Evolutionary conservation across 192 early-diverging fungal species (phyloP).

Genomic region (Helicostylum pulchrum): DNA sequence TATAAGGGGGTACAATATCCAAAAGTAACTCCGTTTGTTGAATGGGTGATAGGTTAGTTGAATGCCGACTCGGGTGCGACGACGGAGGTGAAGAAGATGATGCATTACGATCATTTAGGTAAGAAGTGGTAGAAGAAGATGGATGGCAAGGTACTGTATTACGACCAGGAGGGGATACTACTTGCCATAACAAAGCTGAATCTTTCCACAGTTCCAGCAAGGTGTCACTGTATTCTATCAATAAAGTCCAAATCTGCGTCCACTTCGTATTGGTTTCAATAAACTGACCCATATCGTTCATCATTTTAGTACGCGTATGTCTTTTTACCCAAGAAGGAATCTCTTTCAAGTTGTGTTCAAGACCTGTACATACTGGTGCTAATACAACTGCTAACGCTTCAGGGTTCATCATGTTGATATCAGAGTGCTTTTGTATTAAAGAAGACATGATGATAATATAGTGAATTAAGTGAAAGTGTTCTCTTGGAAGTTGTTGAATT

Average conservation of each 20-base stretch:
- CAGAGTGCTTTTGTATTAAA: conserved; percentile 19
- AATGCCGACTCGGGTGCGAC: conserved; percentile 18
- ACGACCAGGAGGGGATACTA: background rate
- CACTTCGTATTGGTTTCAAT: conserved; percentile 26
- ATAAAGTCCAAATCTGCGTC: conserved; percentile 26
- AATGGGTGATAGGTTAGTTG: conserved; percentile 7
- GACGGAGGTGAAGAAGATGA: background rate
- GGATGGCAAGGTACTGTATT: conserved; percentile 14
- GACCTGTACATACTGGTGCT: conserved; percentile 31
- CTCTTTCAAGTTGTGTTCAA: conserved; percentile 26
- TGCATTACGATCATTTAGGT: no score
- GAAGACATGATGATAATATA: conserved; percentile 22
- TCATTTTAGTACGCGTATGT: conserved; percentile 14
- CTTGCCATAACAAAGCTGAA: background rate
- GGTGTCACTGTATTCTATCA: conserved; percentile 22
- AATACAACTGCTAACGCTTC: conserved; percentile 36
- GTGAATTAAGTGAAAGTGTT: conserved; percentile 21
- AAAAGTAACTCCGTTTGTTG: conserved; percentile 9
- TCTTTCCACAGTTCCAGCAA: conserved; percentile 17
- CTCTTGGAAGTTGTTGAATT: conserved; percentile 15
- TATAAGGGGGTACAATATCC: conserved; percentile 13
- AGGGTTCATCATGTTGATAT: conserved; percentile 33
- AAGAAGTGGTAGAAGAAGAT: background rate
- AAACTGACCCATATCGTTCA: conserved; percentile 18
- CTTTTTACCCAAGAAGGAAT: conserved; percentile 18